Evolutionary conservation across 2,329 filamentous ascomycete genomes (phyloP), one percentile per base, ranked within the genome.

Genomic region (Trichoderma sp.): DNA sequence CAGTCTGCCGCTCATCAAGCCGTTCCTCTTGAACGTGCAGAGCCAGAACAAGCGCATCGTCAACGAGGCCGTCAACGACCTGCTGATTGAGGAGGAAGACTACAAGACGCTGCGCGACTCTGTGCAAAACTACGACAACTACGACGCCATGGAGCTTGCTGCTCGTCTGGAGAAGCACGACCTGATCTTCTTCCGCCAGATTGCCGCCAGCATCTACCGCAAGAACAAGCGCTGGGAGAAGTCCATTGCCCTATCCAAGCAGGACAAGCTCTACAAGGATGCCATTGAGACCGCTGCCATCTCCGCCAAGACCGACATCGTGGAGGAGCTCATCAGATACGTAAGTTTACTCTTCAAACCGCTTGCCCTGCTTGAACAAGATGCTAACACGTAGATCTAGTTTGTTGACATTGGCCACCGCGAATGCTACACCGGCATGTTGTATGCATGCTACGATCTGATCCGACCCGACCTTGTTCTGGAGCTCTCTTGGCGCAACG

Each of bases 141-240:
- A 98, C 75, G 96, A 99, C 76, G 90, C 94, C 3, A 91, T 96
- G 54, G 93, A 96, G 28, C 87, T 99, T 67, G 96, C 95, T 2
- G 86, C 91, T 75, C 91, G 95, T 64, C 84, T 99, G 12, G 96
- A 99, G 86, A 95, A 95, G 82, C 96, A 99, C 75, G 95, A 99
- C 65, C 82, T 99, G 56, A 93, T 99, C 69, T 99, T 99, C 85
- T 99, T 99, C 90, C 90, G 95, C 74, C 95, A 99, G 79, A 97
- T 99, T 74, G 95, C 95, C 5, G 93, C 96, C 70, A 97, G 85
- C 80, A 99, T 99, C 78, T 99, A 98, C 83, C 93, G 96, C 78
- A 99, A 98, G 86, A 98, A 97, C 84, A 98, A 98, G 90, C 88
- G 95, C 69, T 99, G 96, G 96, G 94, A 98, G 82, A 98, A 98